These are phyloP conservation scores for Fusarium sp. DNA, from an alignment of 2,329 filamentous ascomycete species.

Conservation along the genomic window DNA sequence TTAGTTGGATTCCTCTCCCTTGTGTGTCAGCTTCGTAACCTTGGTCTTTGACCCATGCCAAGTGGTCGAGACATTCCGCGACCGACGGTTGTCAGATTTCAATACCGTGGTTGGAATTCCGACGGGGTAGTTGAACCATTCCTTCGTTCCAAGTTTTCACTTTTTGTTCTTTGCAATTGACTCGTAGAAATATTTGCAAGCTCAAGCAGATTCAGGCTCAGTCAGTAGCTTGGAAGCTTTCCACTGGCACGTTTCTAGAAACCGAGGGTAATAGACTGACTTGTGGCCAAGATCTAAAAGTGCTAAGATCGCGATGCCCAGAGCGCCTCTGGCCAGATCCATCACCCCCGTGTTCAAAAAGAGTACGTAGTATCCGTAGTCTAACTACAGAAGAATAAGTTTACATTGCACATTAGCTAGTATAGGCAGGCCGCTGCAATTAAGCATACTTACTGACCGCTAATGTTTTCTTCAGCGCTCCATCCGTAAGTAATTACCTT, in stretches of 20 bases:
- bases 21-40: slow-evolving; percentile 34
- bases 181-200: neutral
- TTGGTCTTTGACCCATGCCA: slow-evolving; percentile 22
- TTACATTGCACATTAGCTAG: slow-evolving; percentile 6
- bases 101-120: slow-evolving; percentile 13
- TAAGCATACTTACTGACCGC: slow-evolving; percentile 14
- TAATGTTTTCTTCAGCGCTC: slow-evolving; percentile 22
- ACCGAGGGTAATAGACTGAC: slow-evolving; percentile 5
- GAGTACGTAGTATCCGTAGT: neutral
- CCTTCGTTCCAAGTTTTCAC: slow-evolving; percentile 18
- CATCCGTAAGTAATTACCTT: slow-evolving; percentile 1
- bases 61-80: slow-evolving; percentile 34
- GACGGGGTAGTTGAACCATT: slow-evolving; percentile 20
- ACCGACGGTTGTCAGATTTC: slow-evolving; percentile 21
- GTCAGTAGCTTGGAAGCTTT: slow-evolving; percentile 5
- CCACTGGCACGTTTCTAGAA: slow-evolving; percentile 20
- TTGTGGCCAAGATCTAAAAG: slow-evolving; percentile 12
- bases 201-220: slow-evolving; percentile 6
- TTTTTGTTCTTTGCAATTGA: neutral
- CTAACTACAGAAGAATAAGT: neutral
- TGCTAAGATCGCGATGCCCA: slow-evolving; percentile 25
- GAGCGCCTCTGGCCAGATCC: slow-evolving; percentile 6
- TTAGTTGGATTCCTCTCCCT: slow-evolving; percentile 22
- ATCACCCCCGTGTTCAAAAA: neutral
- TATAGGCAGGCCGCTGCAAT: slow-evolving; percentile 10